phyloP scores from a whole-genome alignment of 202 grass and related monocot species.

The Musa balbisiana region DNA sequence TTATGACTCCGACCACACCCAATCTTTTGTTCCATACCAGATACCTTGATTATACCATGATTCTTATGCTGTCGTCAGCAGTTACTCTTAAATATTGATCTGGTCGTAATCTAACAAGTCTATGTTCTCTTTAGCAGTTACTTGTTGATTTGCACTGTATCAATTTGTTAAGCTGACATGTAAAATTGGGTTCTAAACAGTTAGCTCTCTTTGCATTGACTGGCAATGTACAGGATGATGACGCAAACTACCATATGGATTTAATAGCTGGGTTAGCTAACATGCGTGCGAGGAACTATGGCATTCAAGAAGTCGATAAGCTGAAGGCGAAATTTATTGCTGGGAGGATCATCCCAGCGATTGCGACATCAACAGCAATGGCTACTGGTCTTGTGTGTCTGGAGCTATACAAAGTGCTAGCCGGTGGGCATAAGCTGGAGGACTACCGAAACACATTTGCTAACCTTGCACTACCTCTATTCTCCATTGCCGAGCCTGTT shows the following conservation, averaged over 20 bases:
- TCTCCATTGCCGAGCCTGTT: constrained; percentile 86
- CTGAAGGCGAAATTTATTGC: constrained; percentile 95
- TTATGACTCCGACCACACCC: too few relatives aligned
- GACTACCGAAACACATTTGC: constrained; percentile 89
- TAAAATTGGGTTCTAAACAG: neutral
- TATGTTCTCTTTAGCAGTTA: neutral
- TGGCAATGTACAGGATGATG: constrained; percentile 59
- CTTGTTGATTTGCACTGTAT: neutral
- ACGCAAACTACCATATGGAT: constrained; percentile 95
- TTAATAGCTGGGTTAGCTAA: constrained; percentile 86
- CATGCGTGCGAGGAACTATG: constrained; percentile 87
- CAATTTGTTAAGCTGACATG: neutral
- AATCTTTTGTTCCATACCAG: too few relatives aligned
- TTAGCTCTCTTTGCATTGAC: too few relatives aligned
- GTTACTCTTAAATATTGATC: too few relatives aligned
- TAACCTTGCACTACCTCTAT: constrained; percentile 78
- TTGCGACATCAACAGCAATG: constrained; percentile 73
- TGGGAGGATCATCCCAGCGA: constrained; percentile 87
- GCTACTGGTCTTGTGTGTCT: constrained; percentile 85
- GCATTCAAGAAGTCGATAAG: constrained; percentile 82
- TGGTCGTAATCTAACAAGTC: neutral
- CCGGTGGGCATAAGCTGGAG: constrained; percentile 59
- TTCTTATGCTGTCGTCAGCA: too few relatives aligned
- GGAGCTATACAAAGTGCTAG: constrained; percentile 79
- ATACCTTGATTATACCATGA: too few relatives aligned